Base-by-base conservation (phyloP, 106 monocot genomes). In the Platanthera zijinensis region DNA sequence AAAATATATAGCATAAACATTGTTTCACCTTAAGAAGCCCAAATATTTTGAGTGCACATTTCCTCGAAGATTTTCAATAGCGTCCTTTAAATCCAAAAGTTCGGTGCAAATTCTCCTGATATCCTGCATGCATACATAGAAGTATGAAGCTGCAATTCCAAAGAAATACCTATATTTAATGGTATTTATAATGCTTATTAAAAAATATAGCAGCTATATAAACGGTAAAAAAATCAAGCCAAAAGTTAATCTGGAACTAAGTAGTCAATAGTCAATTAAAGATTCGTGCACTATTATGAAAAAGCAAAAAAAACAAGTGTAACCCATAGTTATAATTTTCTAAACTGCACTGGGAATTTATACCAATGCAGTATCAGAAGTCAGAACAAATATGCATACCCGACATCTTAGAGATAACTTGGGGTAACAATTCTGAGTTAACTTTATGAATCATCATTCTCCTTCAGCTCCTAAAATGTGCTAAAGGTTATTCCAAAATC, bases 1-100 rank as follows among this genome's bases (percentile, higher is more conserved):
- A 39, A 39, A 3, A 39, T 3, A 39, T 39, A 39, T 39, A 39
- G 1, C 39, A 39, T 39, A 39, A 15, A 13, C 1, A 70, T 17
- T 48, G 70, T 48, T 46, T 77, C 85, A 96, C 96, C 96, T 91
- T 17, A 96, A 83, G 76, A 96, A 96, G 51, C 88, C 90, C 13
- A 87, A 77, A 66, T 87, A 89, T 62, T 93, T 96, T 13, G 91
- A 84, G 7, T 96, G 91, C 87, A 87, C 88, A 77, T 96, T 93
- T 12, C 91, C 93, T 64, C 84, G 87, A 12, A 96, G 68, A 71
- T 87, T 91, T 82, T 96, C 96, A 6, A 96, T 89, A 8, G 93
- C 90, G 84, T 96, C 96, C 81, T 96, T 96, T 66, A 93, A 73
- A 69, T 93, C 96, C 72, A 96, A 69, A 74, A 96, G 89, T 50